Evolutionary conservation across 139 green algal genomes (phyloP), one percentile per base, ranked within the genome.

Genomic region (Ulvella scutata): DNA sequence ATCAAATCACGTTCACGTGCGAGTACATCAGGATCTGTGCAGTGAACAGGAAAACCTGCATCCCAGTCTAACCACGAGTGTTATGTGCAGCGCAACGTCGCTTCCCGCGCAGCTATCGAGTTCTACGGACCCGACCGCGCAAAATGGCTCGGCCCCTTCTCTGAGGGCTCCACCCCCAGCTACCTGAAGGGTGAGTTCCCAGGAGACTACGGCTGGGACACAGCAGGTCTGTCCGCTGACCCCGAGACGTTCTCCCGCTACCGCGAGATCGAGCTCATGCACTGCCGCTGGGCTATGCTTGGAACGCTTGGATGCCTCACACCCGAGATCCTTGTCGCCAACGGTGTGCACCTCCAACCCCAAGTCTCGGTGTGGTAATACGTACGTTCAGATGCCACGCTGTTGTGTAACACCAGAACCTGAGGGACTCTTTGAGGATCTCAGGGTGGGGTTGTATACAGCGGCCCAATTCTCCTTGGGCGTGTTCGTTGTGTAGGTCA

Each of bases 251-350:
- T 85, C 79, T 36, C 72, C 33, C 62, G 85, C 77, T 97, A 96
- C 88, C 87, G 94, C 75, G 92, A 97, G 89, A 76, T 92, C 61
- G 94, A 99, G 89, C 75, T 99, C 43, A 96, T 98, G 84, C 94
- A 98, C 86, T 90, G 90, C 13, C 88, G 94, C 78, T 99, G 95
- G 95, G 94, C 94, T 37, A 96, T 98, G 90, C 88, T 98, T 6
- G 94, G 92, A 51, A 87, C 88, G 34, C 83, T 96, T 38, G 91
- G 89, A 76, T 92, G 85, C 83, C 43, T 94, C 26, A 80, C 72
- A 37, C 78, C 81, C 43, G 81, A 88, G 81, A 67, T 67, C 51
- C 51, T 67, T 26, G 51, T 26, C 51, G n/a, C n/a, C 51, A 67
- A 23, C 51, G 51, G 51, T 26, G 51, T 67, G n/a, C n/a, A n/a